Conservation (phyloP, 2,329 filamentous ascomycete species). For the Pseudocercospora musae region DNA sequence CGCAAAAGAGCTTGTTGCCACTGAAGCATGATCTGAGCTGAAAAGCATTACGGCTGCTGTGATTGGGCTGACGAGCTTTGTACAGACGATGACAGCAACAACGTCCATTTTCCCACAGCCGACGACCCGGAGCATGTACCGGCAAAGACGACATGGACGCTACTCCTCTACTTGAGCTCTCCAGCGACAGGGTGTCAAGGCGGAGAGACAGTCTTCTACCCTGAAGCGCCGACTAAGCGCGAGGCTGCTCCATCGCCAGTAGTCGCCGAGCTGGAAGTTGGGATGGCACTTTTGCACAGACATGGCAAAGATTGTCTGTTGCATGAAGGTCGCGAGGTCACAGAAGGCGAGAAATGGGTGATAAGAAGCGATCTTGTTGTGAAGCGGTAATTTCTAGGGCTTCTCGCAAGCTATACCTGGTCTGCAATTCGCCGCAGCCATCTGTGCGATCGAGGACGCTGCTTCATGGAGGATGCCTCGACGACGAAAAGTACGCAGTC, state of each 20-base stretch:
- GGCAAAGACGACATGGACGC: constrained; percentile 82
- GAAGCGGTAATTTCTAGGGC: constrained; percentile 47
- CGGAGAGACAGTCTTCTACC: constrained; percentile 90
- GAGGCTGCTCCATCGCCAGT: constrained; percentile 53
- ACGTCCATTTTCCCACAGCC: constrained; percentile 56
- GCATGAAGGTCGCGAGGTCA: constrained; percentile 80
- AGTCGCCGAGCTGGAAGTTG: constrained; percentile 71
- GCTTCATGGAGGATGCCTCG: constrained; percentile 25
- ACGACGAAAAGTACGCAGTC: constrained; percentile 40
- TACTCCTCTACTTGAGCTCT: constrained; percentile 82
- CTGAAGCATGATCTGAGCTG: neutral
- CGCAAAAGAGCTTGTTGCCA: neutral
- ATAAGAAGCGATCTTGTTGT: constrained; percentile 79
- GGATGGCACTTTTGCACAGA: constrained; percentile 80
- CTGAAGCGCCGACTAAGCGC: constrained; percentile 51
- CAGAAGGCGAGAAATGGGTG: constrained; percentile 84
- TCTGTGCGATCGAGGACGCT: constrained; percentile 4
- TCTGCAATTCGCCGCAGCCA: neutral
- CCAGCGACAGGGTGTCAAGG: constrained; percentile 71
- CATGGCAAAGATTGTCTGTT: constrained; percentile 87
- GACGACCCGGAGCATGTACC: constrained; percentile 42
- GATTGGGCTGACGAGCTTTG: neutral
- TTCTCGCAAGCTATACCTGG: neutral
- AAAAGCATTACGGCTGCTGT: neutral
- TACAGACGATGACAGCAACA: constrained; percentile 82